A percentile compares a stretch with the other conserved stretches of the same genome.
These are phyloP conservation scores for Colletotrichum sojae DNA, from an alignment of 2,329 filamentous ascomycete species.

Conservation along the genomic window DNA sequence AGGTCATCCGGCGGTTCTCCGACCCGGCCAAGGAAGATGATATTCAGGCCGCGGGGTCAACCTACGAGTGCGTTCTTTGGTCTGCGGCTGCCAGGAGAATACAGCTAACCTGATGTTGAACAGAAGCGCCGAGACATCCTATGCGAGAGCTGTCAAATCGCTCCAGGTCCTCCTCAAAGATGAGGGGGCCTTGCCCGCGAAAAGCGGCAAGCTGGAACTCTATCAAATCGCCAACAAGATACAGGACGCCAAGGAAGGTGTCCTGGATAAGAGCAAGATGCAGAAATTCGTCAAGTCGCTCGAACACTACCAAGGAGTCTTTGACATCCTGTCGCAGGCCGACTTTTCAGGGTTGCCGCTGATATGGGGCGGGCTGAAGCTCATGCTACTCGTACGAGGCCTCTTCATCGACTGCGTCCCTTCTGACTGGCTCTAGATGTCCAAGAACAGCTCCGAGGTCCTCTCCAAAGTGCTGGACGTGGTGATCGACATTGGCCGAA, in stretches of 20 bases:
- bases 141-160: slow-evolving; percentile 41
- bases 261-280: slow-evolving; percentile 41
- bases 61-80: slow-evolving; percentile 20
- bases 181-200: slow-evolving; percentile 39
- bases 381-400: slow-evolving; percentile 33
- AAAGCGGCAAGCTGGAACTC: slow-evolving; percentile 40
- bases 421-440: slow-evolving; percentile 37
- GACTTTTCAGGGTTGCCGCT: slow-evolving; percentile 45
- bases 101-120: slow-evolving; percentile 10
- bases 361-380: slow-evolving; percentile 45
- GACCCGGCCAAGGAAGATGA: slow-evolving; percentile 41
- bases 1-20: slow-evolving; percentile 45
- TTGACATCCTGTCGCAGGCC: slow-evolving; percentile 46
- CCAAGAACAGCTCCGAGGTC: slow-evolving; percentile 45
- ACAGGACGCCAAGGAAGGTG: slow-evolving; percentile 29
- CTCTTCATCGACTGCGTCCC: too few species aligned
- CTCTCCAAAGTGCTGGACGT: slow-evolving; percentile 45
- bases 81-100: background rate
- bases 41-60: background rate
- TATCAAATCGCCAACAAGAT: slow-evolving; percentile 40
- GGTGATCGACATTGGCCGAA: slow-evolving; percentile 45
- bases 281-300: slow-evolving; percentile 43
- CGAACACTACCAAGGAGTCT: slow-evolving; percentile 45
- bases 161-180: slow-evolving; percentile 43
- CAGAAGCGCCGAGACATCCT: slow-evolving; percentile 42